Percentiles rank a stretch among this genome's conserved stretches.
These are phyloP conservation scores for Piper longum DNA, from an alignment of 164 flowering plant genomes.

Conservation along the genomic window DNA sequence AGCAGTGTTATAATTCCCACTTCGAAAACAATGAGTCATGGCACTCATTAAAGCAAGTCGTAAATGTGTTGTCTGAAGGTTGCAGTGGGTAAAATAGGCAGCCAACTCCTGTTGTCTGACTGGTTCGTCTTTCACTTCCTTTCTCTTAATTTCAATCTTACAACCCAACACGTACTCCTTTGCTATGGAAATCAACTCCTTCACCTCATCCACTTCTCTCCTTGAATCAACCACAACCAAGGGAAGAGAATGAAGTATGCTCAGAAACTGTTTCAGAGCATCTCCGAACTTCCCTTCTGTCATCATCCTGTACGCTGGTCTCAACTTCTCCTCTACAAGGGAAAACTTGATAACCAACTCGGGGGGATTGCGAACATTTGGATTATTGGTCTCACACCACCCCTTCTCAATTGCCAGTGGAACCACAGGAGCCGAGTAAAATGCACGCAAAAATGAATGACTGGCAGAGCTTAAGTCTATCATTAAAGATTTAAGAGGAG, in stretches of 20 bases:
- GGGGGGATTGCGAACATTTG: slow-evolving; percentile 69
- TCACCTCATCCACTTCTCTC: slow-evolving; percentile 67
- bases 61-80: slow-evolving; percentile 30
- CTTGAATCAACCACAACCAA: slow-evolving; percentile 57
- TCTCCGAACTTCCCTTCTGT: slow-evolving; percentile 49
- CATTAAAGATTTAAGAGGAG: slow-evolving; percentile 54
- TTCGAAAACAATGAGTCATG: slow-evolving; percentile 44
- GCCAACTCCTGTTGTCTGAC: slow-evolving; percentile 62
- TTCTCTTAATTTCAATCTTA: slow-evolving; percentile 43
- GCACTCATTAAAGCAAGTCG: slow-evolving; percentile 41
- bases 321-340: slow-evolving; percentile 71
- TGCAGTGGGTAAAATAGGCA: slow-evolving; percentile 69
- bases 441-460: slow-evolving; percentile 50
- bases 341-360: slow-evolving; percentile 57
- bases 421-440: slow-evolving; percentile 45
- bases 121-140: slow-evolving; percentile 31
- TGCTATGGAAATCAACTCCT: slow-evolving; percentile 50
- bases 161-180: slow-evolving; percentile 49
- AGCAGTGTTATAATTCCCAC: slow-evolving; percentile 46
- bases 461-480: slow-evolving; percentile 65
- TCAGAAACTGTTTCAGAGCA: slow-evolving; percentile 43
- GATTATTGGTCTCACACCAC: slow-evolving; percentile 48
- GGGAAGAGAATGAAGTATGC: slow-evolving; percentile 40
- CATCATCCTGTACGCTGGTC: slow-evolving; percentile 53
- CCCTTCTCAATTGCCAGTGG: slow-evolving; percentile 65